phyloP scores from a whole-genome alignment of 1,139 yeast genomes.

The Blastobotrys arbuscula region DNA sequence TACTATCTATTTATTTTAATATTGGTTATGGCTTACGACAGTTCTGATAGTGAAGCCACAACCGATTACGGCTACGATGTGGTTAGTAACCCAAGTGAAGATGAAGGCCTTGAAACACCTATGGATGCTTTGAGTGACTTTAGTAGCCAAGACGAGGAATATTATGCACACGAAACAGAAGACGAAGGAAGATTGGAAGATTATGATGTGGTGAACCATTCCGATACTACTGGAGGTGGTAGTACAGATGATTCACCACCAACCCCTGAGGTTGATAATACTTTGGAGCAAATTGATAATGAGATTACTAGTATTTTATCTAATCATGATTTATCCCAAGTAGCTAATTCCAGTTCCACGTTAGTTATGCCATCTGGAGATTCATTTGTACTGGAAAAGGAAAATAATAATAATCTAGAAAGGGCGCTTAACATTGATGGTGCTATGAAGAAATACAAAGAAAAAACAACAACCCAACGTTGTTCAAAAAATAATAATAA shows the following conservation, averaged over 20 bases:
- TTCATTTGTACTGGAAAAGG: background rate
- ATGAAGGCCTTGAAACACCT: conserved; percentile 9
- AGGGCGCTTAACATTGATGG: too few relatives aligned
- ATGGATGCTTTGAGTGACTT: conserved; percentile 11
- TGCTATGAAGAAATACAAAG: too few relatives aligned
- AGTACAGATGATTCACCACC: background rate
- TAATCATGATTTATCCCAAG: conserved; percentile 13
- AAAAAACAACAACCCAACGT: too few relatives aligned
- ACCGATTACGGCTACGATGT: conserved; percentile 16
- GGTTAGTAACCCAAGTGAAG: conserved; percentile 17
- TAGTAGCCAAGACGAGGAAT: conserved; percentile 5
- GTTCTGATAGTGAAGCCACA: conserved; percentile 1
- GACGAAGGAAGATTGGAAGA: background rate
- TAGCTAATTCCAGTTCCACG: conserved; percentile 18
- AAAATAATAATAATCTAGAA: background rate
- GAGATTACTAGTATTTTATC: conserved; percentile 8
- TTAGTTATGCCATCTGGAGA: conserved; percentile 18
- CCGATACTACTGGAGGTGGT: background rate
- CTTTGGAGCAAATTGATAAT: background rate
- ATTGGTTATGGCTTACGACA: background rate
- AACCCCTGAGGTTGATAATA: background rate
- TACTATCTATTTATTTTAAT: too few relatives aligned
- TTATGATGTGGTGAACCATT: background rate
- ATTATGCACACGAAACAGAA: background rate
- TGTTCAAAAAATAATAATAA: too few relatives aligned